Evolutionary conservation across 345 rosid species (phyloP).

Genomic region (Carallia pectinifolia): DNA sequence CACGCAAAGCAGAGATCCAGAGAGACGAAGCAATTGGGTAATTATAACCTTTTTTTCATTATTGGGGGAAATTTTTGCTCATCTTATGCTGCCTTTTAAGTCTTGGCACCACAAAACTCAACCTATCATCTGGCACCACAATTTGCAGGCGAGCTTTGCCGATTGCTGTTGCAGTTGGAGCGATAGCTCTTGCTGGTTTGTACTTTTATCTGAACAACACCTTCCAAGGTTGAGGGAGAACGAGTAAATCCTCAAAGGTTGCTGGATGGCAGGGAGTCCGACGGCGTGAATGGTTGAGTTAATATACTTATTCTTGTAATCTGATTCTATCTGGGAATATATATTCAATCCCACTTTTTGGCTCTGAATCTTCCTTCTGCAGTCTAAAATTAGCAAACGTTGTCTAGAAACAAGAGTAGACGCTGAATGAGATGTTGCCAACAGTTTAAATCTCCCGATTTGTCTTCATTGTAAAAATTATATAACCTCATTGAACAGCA

Average conservation of each 20-base stretch:
- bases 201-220: slow-evolving; percentile 68
- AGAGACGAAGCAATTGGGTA: slow-evolving; percentile 81
- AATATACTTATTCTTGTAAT: slow-evolving; percentile 10
- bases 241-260: not conserved
- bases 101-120: not conserved
- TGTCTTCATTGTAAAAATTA: not conserved
- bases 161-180: slow-evolving; percentile 64
- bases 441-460: not conserved
- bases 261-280: not conserved
- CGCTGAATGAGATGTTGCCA: not conserved
- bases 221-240: slow-evolving; percentile 24
- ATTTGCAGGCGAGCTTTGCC: slow-evolving; percentile 69
- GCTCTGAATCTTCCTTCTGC: not conserved
- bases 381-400: not conserved
- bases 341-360: slow-evolving; percentile 9
- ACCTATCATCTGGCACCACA: not conserved
- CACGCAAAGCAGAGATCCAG: slow-evolving; percentile 68
- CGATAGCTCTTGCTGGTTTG: slow-evolving; percentile 61
- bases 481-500: no score
- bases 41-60: not conserved
- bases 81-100: not conserved
- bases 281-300: slow-evolving; percentile 1
- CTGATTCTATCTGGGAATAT: slow-evolving; percentile 12
- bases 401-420: not conserved
- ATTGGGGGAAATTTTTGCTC: not conserved